A percentile compares a stretch with the other conserved stretches of the same genome.
Evolutionary conservation across 1,284 basidiomycete species (phyloP).

Genomic region (Rugosomyces carneus): DNA sequence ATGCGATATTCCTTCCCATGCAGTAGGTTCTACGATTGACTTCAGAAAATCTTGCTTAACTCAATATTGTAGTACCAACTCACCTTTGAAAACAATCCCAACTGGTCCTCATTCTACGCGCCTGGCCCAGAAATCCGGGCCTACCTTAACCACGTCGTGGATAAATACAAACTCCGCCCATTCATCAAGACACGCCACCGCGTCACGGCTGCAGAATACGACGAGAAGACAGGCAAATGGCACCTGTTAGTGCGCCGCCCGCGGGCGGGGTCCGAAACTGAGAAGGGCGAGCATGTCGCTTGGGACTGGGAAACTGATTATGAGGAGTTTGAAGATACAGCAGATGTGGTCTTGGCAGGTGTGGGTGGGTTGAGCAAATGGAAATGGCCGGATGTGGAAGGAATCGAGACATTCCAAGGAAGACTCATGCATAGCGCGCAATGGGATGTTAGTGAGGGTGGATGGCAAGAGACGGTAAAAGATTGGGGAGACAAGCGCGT

Average conservation of each 20-base stretch:
- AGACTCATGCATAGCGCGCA: slow-evolving; percentile 49
- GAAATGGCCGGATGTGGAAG: slow-evolving; percentile 55
- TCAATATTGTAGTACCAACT: slow-evolving; percentile 43
- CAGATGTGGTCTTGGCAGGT: slow-evolving; percentile 48
- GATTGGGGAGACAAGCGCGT: slow-evolving; percentile 50
- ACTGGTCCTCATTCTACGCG: slow-evolving; percentile 59
- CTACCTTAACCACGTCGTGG: slow-evolving; percentile 48
- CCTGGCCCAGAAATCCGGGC: slow-evolving; percentile 49
- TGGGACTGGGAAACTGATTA: slow-evolving; percentile 23
- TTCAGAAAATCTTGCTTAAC: not conserved
- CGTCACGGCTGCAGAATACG: slow-evolving; percentile 43
- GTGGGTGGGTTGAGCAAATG: slow-evolving; percentile 46
- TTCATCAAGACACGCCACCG: slow-evolving; percentile 52
- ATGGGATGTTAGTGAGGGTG: slow-evolving; percentile 41
- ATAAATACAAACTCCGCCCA: slow-evolving; percentile 50
- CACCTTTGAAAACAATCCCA: slow-evolving; percentile 48
- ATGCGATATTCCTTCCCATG: slow-evolving; percentile 53
- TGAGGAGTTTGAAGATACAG: slow-evolving; percentile 44
- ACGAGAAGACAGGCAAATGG: slow-evolving; percentile 49
- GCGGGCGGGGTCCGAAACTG: slow-evolving; percentile 14
- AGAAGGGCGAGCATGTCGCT: slow-evolving; percentile 11
- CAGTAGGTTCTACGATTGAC: slow-evolving; percentile 25
- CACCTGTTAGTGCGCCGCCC: slow-evolving; percentile 41
- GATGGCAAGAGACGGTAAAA: slow-evolving; percentile 42
- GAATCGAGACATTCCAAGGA: slow-evolving; percentile 46